Percentiles rank a stretch among this genome's conserved stretches.
Evolutionary conservation across 139 green algal species (phyloP).

Genomic region (Trebouxia sp.): DNA sequence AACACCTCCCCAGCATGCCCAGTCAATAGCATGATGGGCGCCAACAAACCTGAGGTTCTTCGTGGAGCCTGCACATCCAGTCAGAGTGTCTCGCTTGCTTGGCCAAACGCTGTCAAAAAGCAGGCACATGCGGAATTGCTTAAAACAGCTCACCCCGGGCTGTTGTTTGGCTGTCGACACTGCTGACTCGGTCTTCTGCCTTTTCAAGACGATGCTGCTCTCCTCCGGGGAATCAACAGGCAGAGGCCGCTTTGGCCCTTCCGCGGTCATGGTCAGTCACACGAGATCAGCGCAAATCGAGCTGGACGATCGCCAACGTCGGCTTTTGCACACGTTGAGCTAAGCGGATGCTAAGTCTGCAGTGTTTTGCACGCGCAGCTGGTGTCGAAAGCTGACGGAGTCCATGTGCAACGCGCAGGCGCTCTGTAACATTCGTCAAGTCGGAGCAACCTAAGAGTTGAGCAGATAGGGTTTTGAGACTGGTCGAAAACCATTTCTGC

Average conservation of each 20-base stretch:
- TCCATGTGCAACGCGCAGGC: no score
- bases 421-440: no score
- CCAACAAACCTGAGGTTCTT: slow-evolving; percentile 64
- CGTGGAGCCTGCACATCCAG: slow-evolving; percentile 35
- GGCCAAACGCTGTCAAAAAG: no score
- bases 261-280: neutral
- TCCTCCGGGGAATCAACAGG: neutral
- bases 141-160: neutral
- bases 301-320: no score
- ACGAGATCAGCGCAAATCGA: no score
- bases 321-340: no score
- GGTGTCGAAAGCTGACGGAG: no score
- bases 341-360: no score
- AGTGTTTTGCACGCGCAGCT: no score
- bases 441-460: no score
- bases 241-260: slow-evolving; percentile 5
- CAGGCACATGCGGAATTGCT: neutral
- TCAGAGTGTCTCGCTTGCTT: neutral
- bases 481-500: no score
- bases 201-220: slow-evolving; percentile 8
- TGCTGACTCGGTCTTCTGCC: slow-evolving; percentile 8
- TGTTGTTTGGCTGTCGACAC: neutral
- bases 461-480: no score
- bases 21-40: slow-evolving; percentile 86
- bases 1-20: slow-evolving; percentile 87